Conservation (phyloP, 176 grass and related monocot species). For the Phragmites australis region DNA sequence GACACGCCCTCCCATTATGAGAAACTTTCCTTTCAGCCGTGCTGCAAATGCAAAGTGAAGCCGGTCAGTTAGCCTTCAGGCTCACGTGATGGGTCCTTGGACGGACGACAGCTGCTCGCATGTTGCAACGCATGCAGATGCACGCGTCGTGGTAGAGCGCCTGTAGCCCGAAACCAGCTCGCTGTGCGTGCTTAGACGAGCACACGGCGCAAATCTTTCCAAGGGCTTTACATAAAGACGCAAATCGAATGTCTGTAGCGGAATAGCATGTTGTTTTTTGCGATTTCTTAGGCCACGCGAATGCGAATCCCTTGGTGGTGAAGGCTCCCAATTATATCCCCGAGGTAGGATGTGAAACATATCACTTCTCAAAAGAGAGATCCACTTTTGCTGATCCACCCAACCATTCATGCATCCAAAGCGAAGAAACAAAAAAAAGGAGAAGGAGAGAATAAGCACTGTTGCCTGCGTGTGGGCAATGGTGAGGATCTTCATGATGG, state of each 20-base stretch:
- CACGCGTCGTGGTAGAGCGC: neutral
- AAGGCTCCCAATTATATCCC: neutral
- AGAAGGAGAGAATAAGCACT: neutral
- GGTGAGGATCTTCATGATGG: conserved; percentile 17
- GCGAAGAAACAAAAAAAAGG: neutral
- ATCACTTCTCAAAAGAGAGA: conserved; percentile 46
- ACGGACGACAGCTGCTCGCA: neutral
- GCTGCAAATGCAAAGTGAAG: too few species aligned
- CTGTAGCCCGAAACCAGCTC: neutral
- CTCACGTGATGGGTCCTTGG: neutral
- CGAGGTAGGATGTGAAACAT: conserved; percentile 44
- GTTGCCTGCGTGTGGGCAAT: neutral
- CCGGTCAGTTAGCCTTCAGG: too few species aligned
- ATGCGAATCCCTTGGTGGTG: conserved; percentile 42
- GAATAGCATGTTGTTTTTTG: neutral
- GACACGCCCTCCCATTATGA: neutral
- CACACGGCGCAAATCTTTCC: neutral
- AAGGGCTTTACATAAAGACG: neutral
- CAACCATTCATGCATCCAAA: neutral
- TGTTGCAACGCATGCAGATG: neutral
- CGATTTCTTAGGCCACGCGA: conserved; percentile 38
- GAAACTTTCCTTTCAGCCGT: neutral
- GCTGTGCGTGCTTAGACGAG: neutral
- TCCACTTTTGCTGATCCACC: neutral
- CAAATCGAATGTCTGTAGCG: conserved; percentile 8